These are phyloP conservation scores for Cinnamomum chago DNA, from an alignment of 164 flowering plant species.

Conservation along the genomic window DNA sequence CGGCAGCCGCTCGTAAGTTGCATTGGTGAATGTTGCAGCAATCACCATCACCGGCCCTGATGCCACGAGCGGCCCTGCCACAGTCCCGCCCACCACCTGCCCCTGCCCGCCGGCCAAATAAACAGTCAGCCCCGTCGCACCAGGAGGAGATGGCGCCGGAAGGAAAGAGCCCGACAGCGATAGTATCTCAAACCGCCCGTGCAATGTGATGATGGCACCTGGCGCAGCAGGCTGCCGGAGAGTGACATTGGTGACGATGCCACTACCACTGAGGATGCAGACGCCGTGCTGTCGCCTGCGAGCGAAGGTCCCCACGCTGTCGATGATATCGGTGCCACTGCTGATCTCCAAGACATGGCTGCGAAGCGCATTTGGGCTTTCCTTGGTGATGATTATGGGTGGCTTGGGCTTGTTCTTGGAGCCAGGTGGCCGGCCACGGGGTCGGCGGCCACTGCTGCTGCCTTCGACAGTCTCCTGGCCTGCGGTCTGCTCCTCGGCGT, in stretches of 20 bases:
- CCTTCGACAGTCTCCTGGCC: slow-evolving; percentile 19
- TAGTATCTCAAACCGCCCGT: slow-evolving; percentile 73
- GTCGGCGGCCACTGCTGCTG: slow-evolving; percentile 33
- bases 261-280: slow-evolving; percentile 70
- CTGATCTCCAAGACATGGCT: slow-evolving; percentile 70
- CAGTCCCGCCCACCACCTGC: slow-evolving; percentile 86
- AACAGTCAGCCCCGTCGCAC: slow-evolving; percentile 68
- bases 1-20: slow-evolving; percentile 74
- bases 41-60: slow-evolving; percentile 91
- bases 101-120: slow-evolving; percentile 84
- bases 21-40: slow-evolving; percentile 76
- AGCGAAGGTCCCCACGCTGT: slow-evolving; percentile 58
- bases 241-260: slow-evolving; percentile 66
- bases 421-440: slow-evolving; percentile 83
- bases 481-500: slow-evolving; percentile 31
- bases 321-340: slow-evolving; percentile 62
- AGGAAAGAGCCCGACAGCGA: slow-evolving; percentile 79
- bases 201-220: slow-evolving; percentile 56
- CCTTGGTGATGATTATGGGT: slow-evolving; percentile 69
- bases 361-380: slow-evolving; percentile 69
- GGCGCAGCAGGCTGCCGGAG: slow-evolving; percentile 69
- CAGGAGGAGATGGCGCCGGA: slow-evolving; percentile 75
- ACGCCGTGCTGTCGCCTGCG: slow-evolving; percentile 74
- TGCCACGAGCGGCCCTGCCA: slow-evolving; percentile 65
- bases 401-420: slow-evolving; percentile 86